Conservation (phyloP, 306 rosid species). For the Amphicarpaea edgeworthii region DNA sequence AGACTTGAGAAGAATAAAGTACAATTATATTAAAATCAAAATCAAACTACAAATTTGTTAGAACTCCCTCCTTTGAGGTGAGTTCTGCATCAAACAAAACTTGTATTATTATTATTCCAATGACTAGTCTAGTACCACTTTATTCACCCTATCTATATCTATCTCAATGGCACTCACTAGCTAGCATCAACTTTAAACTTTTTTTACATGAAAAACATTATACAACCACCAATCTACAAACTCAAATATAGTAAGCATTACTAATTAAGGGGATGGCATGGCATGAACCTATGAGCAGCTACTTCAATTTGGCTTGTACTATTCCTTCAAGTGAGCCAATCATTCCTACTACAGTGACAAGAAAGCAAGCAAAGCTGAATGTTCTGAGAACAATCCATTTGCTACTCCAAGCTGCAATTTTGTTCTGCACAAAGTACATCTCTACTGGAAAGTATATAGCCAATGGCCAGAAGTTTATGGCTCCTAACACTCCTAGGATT, state of each 20-base stretch:
- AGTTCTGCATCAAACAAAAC: constrained; percentile 29
- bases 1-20: too few relatives aligned
- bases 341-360: constrained; percentile 62
- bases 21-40: background rate
- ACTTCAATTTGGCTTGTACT: constrained; percentile 30
- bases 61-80: constrained; percentile 1
- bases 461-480: constrained; percentile 90
- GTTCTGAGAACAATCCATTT: constrained; percentile 70
- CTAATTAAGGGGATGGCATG: background rate
- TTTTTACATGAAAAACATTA: constrained; percentile 24
- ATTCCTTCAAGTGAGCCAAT: constrained; percentile 81
- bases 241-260: constrained; percentile 2
- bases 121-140: background rate
- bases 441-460: constrained; percentile 88
- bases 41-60: background rate
- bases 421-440: constrained; percentile 83
- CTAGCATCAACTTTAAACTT: constrained; percentile 1
- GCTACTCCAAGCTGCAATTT: constrained; percentile 68
- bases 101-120: constrained; percentile 16
- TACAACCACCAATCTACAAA: background rate
- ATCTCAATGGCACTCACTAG: background rate
- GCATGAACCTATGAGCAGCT: constrained; percentile 18
- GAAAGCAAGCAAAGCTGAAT: constrained; percentile 77
- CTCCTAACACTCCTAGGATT: constrained; percentile 82
- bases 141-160: constrained; percentile 17